These are phyloP conservation scores for Globisporangium parvum DNA, from an alignment of 352 stramenopile species.

Conservation along the genomic window DNA sequence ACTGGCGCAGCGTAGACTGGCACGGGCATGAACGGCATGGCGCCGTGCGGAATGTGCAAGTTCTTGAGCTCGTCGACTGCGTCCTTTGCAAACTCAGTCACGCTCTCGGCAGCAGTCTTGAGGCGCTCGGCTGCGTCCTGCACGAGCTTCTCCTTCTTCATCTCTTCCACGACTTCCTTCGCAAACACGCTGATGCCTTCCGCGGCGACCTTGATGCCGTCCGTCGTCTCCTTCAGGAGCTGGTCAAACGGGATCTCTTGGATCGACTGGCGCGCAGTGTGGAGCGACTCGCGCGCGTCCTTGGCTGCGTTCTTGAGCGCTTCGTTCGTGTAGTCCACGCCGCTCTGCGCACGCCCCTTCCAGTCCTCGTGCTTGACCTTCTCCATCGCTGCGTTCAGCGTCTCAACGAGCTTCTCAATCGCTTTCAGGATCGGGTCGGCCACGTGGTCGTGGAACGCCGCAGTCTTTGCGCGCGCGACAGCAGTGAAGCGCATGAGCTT, in stretches of 20 bases:
- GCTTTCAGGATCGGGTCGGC: constrained; percentile 72
- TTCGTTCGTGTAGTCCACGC: constrained; percentile 55
- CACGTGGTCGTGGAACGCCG: constrained; percentile 78
- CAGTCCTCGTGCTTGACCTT: constrained; percentile 82
- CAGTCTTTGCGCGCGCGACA: constrained; percentile 38
- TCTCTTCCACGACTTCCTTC: constrained; percentile 68
- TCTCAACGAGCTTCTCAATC: constrained; percentile 78
- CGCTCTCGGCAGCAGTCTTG: constrained; percentile 31
- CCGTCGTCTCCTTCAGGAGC: constrained; percentile 70
- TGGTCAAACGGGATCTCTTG: constrained; percentile 84
- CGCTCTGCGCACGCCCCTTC: constrained; percentile 46
- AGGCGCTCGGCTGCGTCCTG: constrained; percentile 9
- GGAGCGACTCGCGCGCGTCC: constrained; percentile 50
- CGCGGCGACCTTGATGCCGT: constrained; percentile 71
- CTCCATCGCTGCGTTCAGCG: constrained; percentile 68
- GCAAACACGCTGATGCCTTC: constrained; percentile 71
- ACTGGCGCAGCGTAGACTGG: constrained; percentile 11
- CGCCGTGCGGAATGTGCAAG: constrained; percentile 18
- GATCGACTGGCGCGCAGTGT: constrained; percentile 41
- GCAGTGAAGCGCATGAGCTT: constrained; percentile 67
- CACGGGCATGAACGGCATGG: constrained; percentile 3
- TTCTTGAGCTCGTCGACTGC: constrained; percentile 70
- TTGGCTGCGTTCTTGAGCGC: constrained; percentile 49
- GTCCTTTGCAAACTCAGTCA: constrained; percentile 37
- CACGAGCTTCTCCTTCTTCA: constrained; percentile 28